These are phyloP conservation scores for Alternaria consortialis DNA, from an alignment of 2,329 filamentous ascomycete species.

Conservation along the genomic window DNA sequence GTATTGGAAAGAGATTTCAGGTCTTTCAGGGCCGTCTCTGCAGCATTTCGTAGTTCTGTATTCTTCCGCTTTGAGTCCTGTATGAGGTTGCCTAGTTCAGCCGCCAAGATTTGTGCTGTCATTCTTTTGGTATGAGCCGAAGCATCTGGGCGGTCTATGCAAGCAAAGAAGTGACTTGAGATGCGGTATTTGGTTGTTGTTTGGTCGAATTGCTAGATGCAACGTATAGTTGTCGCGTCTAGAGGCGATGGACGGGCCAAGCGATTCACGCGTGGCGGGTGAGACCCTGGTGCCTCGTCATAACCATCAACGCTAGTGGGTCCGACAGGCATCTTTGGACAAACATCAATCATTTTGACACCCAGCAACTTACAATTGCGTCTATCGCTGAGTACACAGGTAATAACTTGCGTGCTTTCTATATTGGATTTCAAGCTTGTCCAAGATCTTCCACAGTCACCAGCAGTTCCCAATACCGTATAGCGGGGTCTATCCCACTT, in stretches of 20 bases:
- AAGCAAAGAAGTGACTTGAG: constrained; percentile 14
- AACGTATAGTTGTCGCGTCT: constrained; percentile 25
- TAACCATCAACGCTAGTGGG: constrained; percentile 19
- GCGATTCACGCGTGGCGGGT: constrained; percentile 20
- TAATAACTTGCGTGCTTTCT: constrained; percentile 5
- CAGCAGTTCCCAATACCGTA: constrained; percentile 19
- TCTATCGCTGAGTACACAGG: neutral
- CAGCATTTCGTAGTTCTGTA: constrained; percentile 86
- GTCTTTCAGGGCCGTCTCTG: constrained; percentile 92
- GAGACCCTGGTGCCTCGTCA: constrained; percentile 28
- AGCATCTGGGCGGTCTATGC: constrained; percentile 34
- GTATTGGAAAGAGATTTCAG: constrained; percentile 78
- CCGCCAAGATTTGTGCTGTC: constrained; percentile 88
- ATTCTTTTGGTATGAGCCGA: constrained; percentile 62
- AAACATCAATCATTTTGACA: constrained; percentile 21
- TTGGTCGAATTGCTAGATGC: constrained; percentile 22
- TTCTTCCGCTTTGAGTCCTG: constrained; percentile 97
- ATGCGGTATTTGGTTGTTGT: constrained; percentile 18
- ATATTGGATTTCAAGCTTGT: neutral
- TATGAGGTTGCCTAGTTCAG: constrained; percentile 88
- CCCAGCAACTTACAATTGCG: constrained; percentile 16
- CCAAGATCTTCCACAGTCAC: constrained; percentile 8
- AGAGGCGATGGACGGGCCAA: constrained; percentile 30
- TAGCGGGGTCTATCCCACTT: constrained; percentile 47
- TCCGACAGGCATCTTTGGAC: constrained; percentile 18